A percentile compares a stretch with the other conserved stretches of the same genome.
Conservation (phyloP, 2,329 filamentous ascomycete species). For the Pseudophaeomoniella oleicola region DNA sequence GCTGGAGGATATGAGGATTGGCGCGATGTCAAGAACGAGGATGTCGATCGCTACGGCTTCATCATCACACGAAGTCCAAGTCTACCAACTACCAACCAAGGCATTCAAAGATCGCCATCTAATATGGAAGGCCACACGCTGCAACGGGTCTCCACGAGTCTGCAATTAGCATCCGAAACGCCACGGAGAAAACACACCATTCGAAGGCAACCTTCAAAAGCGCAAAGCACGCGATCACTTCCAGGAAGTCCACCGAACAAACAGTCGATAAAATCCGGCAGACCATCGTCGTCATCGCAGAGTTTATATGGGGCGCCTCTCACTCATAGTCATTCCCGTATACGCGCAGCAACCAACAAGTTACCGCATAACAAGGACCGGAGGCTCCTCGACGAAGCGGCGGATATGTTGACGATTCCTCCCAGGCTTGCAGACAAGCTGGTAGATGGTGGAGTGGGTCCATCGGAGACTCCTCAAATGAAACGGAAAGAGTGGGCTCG, state of each 20-base stretch:
- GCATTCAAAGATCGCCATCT: slow-evolving; percentile 11
- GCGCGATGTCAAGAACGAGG: slow-evolving; percentile 42
- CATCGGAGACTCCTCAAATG: slow-evolving; percentile 27
- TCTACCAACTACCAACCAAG: slow-evolving; percentile 6
- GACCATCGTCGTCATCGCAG: slow-evolving; percentile 28
- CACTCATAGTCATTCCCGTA: slow-evolving; percentile 23
- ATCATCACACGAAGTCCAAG: slow-evolving; percentile 29
- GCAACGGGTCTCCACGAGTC: slow-evolving; percentile 44
- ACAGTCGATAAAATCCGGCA: slow-evolving; percentile 22
- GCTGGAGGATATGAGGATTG: slow-evolving; percentile 53
- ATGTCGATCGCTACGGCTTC: slow-evolving; percentile 53
- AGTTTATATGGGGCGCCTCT: slow-evolving; percentile 27
- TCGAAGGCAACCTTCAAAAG: slow-evolving; percentile 32
- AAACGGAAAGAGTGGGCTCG: slow-evolving; percentile 41
- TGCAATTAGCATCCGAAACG: slow-evolving; percentile 40
- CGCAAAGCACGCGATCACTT: slow-evolving; percentile 26
- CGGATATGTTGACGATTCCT: slow-evolving; percentile 50
- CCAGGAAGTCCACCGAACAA: slow-evolving; percentile 21
- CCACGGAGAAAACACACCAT: slow-evolving; percentile 39
- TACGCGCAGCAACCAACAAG: slow-evolving; percentile 38
- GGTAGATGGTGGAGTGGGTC: slow-evolving; percentile 31
- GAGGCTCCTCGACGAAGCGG: slow-evolving; percentile 42
- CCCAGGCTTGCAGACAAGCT: slow-evolving; percentile 32
- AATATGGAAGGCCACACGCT: slow-evolving; percentile 25
- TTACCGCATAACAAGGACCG: slow-evolving; percentile 39